Evolutionary conservation across 345 rosid species (phyloP), one percentile per base, ranked within the genome.

Genomic region (Acer saccharum): DNA sequence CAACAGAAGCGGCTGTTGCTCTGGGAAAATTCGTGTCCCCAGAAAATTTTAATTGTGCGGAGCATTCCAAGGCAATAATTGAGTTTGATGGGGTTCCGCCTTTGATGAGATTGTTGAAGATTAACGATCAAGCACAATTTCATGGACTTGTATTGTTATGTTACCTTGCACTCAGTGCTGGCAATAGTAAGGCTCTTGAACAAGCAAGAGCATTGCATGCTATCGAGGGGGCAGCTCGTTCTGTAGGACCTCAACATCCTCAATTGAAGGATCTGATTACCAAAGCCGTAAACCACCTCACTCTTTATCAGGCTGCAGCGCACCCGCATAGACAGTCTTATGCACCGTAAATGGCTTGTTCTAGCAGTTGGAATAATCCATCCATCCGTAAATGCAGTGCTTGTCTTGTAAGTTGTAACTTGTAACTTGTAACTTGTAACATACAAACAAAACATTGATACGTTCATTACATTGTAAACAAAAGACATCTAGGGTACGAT

Each of bases 141-240:
- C 81, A 81, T 65, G 94, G 79, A 27, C 81, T 87, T 23, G 78
- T 77, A 35, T 69, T 88, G 72, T 81, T 90, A 17, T 88, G 90
- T 73, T 82, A 84, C 79, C 84, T 88, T 41, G 90, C 94, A 27
- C 41, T 87, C 55, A 87, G 76, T 83, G 88, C 84, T 8, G 89
- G 92, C 65, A 82, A 86, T 68, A 88, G 87, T 65, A 84, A 83
- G 86, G 90, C 88, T 62, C 89, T 88, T 74, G 94, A 87, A 65
- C 86, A 84, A 75, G 90, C 87, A 17, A 73, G 85, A 68, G 90
- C 83, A n/a, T 76, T 90, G 80, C 86, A 77, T 80, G 79, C 78
- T 35, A 83, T 90, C 0, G 87, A 86, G 77, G 86, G 80, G 12
- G 84, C 85, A 9, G 88, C 86, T 78, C 89, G 92, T 70, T 70